Base-by-base conservation (phyloP, 129 eudicot genomes). In the Saposhnikovia divaricata region DNA sequence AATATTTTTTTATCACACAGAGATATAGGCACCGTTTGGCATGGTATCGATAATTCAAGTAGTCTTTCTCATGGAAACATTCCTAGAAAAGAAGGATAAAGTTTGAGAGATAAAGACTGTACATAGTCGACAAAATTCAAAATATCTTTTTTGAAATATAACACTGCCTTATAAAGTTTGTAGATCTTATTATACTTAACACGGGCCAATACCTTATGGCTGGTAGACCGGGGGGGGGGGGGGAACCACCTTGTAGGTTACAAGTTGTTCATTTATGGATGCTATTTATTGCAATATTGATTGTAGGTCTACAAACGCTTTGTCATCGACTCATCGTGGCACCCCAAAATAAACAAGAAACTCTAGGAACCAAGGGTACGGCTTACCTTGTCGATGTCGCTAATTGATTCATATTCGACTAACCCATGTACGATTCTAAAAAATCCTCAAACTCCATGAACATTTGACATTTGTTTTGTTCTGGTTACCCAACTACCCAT, bases 1-100 rank as follows among this genome's bases (percentile, higher is more conserved):
- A 68, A 81, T 92, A 82, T 78, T 89, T 90, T 89, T 90, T 95
- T 50, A 95, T 89, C 46, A 90, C 72, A 81, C 94, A 87, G 9
- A 95, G 97, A 84, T 95, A 95, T 74, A 95, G 90, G 79, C 85
- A 92, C 85, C 98, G 87, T 86, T 95, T 95, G 78, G 94, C 97
- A 90, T 95, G 96, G 88, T 95, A 95, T 57, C 97, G 87, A 80
- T 95, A 80, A 83, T 95, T 95, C 84, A 95, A 85, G 78, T 85
- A 92, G 88, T 95, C 98, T 83, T 95, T 95, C 84, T 92, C 97
- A 83, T 82, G 91, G 83, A 95, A 92, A 79, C 97, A 92, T 83
- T 90, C 96, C 98, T 95, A 92, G 80, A 75, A 82, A 81, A 77
- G 55, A 44, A 77, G 66, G 63, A 73, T 23, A 23, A 38, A 43